Evolutionary conservation across 495 filamentous ascomycete genomes (phyloP), one percentile per base, ranked within the genome.

Genomic region (Talaromyces wortmannii): DNA sequence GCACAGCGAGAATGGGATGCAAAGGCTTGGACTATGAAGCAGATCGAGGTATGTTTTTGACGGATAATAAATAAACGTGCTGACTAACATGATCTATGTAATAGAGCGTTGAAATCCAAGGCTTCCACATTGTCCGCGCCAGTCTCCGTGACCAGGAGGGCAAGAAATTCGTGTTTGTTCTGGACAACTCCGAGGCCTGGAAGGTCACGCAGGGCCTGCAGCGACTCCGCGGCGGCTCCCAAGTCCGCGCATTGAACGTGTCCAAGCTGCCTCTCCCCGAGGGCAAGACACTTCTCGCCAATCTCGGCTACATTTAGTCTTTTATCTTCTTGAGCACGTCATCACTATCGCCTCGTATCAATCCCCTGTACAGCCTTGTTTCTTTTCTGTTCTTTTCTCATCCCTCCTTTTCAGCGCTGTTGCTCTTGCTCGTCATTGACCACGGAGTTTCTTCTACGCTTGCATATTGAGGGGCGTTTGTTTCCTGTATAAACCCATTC

Each of bases 1-100:
- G 83, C 87, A 16, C 90, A 96, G 66, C 81, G 94, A 48, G 95
- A 97, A 72, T 98, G 95, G 95, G 94, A 98, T 66, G 81, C 97
- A 67, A 97, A 97, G 66, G 92, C 92, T 15, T 97, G 94, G 94
- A 95, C 90, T 11, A 80, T 98, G 71, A 96, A 92, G 69, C 75
- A 85, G 29, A 83, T 94, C 59, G 94, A 98, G 77, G 85, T 97
- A 67, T 92, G 89, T 83, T 91, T 87, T 60, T n/a, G n/a, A n/a
- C n/a, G n/a, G n/a, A n/a, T n/a, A n/a, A n/a, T n/a, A n/a, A n/a
- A n/a, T 52, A 65, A 62, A 5, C 49, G 61, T 7, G 55, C 30
- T 48, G 16, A 48, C 63, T 63, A 55, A 63, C 62, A 40, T 55
- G 55, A 55, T 69, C 68, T 13, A 70, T 55, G n/a, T n/a, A 23